These are phyloP conservation scores for Termitomyces sp. DNA, from an alignment of 768 basidiomycete genomes.

Conservation along the genomic window DNA sequence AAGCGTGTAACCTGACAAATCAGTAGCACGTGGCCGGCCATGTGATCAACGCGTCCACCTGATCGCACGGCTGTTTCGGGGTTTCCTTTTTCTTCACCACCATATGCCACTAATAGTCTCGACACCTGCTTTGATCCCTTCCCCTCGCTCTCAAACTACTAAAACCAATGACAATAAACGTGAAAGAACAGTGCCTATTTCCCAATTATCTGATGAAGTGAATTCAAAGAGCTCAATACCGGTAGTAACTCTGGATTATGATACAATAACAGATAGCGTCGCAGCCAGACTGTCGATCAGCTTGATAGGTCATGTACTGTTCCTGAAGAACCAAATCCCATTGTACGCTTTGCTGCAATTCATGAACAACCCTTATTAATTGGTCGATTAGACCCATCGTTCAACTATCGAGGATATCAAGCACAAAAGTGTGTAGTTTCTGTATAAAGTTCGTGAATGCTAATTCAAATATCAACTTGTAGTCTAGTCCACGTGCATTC, in stretches of 20 bases:
- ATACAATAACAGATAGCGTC: conserved; percentile 48
- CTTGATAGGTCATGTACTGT: conserved; percentile 66
- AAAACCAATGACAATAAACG: background rate
- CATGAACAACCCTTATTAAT: background rate
- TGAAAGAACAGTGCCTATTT: background rate
- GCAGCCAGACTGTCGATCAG: conserved; percentile 61
- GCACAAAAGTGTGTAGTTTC: conserved; percentile 31
- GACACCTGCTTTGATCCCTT: background rate
- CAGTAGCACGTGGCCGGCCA: background rate
- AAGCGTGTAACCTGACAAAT: background rate
- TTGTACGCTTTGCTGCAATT: conserved; percentile 49
- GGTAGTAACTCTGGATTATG: conserved; percentile 40
- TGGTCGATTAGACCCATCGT: conserved; percentile 46
- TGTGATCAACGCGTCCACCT: conserved; percentile 7
- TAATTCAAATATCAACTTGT: background rate
- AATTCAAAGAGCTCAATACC: conserved; percentile 21
- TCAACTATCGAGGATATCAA: conserved; percentile 57
- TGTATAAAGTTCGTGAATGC: background rate
- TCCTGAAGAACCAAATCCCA: conserved; percentile 70
- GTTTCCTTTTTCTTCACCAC: background rate
- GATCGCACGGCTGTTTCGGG: background rate
- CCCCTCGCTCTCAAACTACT: background rate
- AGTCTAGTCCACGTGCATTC: conserved; percentile 43
- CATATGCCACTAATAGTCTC: background rate
- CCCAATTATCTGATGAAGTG: background rate